Percentiles rank a stretch among this genome's conserved stretches.
These are phyloP conservation scores for Lactarius evosmus DNA, from an alignment of 768 basidiomycete genomes.

Conservation along the genomic window DNA sequence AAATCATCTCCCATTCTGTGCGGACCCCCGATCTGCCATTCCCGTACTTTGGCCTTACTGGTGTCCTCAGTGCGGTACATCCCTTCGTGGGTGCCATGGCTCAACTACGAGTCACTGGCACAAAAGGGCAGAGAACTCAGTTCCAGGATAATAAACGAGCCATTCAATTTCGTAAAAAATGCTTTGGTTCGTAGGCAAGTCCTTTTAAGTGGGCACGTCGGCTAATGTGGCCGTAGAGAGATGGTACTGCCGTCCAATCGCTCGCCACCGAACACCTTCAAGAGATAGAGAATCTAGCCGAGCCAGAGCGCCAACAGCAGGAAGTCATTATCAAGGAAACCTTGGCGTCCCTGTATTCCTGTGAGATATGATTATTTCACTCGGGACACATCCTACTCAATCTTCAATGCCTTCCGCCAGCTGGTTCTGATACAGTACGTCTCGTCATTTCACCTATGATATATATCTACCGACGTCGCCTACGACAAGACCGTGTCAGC, in stretches of 20 bases:
- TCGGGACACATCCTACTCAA: too few relatives aligned
- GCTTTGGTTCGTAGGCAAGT: constrained; percentile 6
- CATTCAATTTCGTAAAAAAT: constrained; percentile 8
- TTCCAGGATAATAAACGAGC: not conserved
- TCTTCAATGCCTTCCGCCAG: not conserved
- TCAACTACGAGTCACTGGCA: constrained; percentile 6
- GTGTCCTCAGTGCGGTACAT: constrained; percentile 11
- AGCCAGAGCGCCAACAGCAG: not conserved
- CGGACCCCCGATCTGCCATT: too few relatives aligned
- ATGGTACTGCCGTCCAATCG: constrained; percentile 1
- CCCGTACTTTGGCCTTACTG: too few relatives aligned
- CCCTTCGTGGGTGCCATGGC: constrained; percentile 16
- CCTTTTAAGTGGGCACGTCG: not conserved
- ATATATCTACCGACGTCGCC: not conserved
- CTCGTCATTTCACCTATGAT: not conserved
- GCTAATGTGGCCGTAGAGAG: not conserved
- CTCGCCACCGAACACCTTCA: constrained; percentile 1
- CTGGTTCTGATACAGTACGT: constrained; percentile 30
- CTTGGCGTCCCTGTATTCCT: too few relatives aligned
- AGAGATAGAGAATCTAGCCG: not conserved
- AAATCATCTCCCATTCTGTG: constrained; percentile 19
- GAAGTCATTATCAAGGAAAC: not conserved
- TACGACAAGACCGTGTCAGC: constrained; percentile 24
- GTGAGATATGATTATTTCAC: too few relatives aligned
- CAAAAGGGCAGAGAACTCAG: not conserved